phyloP scores from a whole-genome alignment of 768 basidiomycete genomes.

The Lactarius evosmus region DNA sequence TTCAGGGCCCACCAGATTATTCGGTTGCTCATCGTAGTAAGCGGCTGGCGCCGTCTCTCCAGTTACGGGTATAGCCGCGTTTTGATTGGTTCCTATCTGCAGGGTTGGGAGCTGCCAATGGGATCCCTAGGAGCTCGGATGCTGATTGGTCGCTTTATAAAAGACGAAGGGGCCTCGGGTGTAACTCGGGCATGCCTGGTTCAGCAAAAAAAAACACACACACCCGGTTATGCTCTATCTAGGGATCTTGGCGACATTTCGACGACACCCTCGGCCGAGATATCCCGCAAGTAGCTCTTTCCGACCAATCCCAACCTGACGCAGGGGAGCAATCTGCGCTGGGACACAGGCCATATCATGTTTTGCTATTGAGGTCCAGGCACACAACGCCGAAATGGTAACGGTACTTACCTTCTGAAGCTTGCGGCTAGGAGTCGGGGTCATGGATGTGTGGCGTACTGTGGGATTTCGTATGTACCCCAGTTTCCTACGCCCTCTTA shows the following conservation, averaged over 20 bases:
- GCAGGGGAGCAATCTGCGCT: not conserved
- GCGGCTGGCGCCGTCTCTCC: not conserved
- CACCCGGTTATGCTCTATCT: too few species aligned
- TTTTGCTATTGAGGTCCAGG: too few species aligned
- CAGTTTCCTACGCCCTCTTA: not conserved
- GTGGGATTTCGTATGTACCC: not conserved
- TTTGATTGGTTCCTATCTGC: not conserved
- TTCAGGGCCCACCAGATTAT: not conserved
- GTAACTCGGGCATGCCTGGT: not conserved
- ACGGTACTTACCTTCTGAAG: too few species aligned
- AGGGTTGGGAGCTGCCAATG: too few species aligned
- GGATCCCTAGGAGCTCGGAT: not conserved
- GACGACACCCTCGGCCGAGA: not conserved
- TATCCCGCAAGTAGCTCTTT: not conserved
- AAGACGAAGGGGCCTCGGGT: not conserved
- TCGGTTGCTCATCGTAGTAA: too few species aligned
- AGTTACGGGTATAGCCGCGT: not conserved
- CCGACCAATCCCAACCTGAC: not conserved
- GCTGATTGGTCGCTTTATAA: not conserved
- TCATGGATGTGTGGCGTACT: not conserved
- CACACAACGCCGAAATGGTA: too few species aligned
- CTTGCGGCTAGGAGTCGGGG: too few species aligned
- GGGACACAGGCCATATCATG: too few species aligned
- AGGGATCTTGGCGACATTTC: too few species aligned
- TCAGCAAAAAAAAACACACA: not conserved